These are phyloP conservation scores for Oryza longistaminata DNA, from an alignment of 176 grass and related monocot species.

Conservation along the genomic window DNA sequence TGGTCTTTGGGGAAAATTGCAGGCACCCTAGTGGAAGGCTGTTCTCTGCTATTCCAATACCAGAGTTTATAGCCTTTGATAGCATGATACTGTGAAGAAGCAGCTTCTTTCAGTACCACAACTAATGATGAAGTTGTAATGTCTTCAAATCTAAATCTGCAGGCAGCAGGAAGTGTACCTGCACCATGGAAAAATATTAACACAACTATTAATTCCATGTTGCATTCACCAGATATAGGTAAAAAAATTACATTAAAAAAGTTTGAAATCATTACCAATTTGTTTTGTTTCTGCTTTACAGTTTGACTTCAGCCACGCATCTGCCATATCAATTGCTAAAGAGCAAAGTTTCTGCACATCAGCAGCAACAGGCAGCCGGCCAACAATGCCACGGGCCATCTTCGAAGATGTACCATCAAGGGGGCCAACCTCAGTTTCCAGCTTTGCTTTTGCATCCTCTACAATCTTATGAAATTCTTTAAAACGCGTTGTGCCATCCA, in stretches of 20 bases:
- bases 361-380: constrained; percentile 68
- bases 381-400: constrained; percentile 78
- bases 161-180: constrained; percentile 95
- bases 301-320: constrained; percentile 59
- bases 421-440: constrained; percentile 83
- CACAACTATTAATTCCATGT: constrained; percentile 29
- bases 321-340: constrained; percentile 74
- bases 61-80: constrained; percentile 94
- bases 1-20: constrained; percentile 74
- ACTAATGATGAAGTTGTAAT: constrained; percentile 75
- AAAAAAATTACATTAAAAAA: neutral
- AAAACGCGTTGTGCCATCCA: constrained; percentile 76
- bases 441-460: constrained; percentile 65
- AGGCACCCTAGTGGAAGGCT: constrained; percentile 44
- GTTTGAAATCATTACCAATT: constrained; percentile 51
- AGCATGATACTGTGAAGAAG: constrained; percentile 47
- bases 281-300: constrained; percentile 49
- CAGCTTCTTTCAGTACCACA: constrained; percentile 77
- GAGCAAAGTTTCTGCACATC: constrained; percentile 86
- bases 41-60: constrained; percentile 84
- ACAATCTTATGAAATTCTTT: constrained; percentile 81
- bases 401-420: constrained; percentile 71
- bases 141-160: constrained; percentile 91
- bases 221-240: constrained; percentile 24
- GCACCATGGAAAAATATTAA: constrained; percentile 38